Base-by-base conservation (phyloP, 2,329 filamentous ascomycete genomes). In the Trichoderma koningiopsis region DNA sequence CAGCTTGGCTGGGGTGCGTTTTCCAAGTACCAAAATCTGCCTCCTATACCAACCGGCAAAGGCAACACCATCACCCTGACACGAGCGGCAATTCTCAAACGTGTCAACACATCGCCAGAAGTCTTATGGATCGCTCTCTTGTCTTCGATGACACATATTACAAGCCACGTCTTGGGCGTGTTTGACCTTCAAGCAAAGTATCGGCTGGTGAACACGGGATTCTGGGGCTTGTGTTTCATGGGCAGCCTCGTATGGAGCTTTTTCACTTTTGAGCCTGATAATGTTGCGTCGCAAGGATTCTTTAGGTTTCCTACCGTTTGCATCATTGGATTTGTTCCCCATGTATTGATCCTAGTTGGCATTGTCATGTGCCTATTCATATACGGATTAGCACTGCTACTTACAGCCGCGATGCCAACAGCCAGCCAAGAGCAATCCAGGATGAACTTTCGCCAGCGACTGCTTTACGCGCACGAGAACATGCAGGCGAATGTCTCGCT, bases 201-300 rank as follows among this genome's bases (percentile, higher is more conserved):
- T 74, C 88, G 96, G n/a, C 86, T 99, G 8, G 75, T 94, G 58
- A 97, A 92, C 74, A 98, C 96, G 0, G 92, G 89, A 0, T 88
- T 97, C 72, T 98, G 94, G 93, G 95, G 92, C 0, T 78, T 95
- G 35, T 93, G 92, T 74, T 98, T 97, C 77, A 97, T 98, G 92
- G 84, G 85, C 47, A 91, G 92, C 40, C 94, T 98, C 72, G 81
- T 91, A 3, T 93, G 91, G 87, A 94, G 92, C 72, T 88, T 93
- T 40, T 76, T 88, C 33, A 84, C 83, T 10, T 90, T 88, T 71
- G 88, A 87, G 6, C 75, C 88, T 19, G 87, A 90, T 37, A 88
- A 92, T 70, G 79, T 89, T 5, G 77, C 82, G 0, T 82, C 82
- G 27, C 87, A 89, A 75, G 91, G 92, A 4, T 84, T 97, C 13